phyloP scores from a whole-genome alignment of 176 grass and related monocot genomes.

The Musa troglodytarum region DNA sequence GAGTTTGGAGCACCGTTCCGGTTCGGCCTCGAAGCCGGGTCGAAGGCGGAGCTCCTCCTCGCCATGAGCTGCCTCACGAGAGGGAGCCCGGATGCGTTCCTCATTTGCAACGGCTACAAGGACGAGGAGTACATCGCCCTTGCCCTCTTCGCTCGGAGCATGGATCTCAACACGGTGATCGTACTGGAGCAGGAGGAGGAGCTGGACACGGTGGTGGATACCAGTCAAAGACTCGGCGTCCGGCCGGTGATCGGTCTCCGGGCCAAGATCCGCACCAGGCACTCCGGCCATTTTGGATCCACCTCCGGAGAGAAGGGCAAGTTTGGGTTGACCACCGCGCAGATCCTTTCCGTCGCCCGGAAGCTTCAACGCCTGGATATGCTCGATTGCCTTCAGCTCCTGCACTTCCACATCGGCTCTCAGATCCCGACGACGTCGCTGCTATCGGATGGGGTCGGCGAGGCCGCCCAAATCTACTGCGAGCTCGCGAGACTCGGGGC shows the following conservation, averaged over 20 bases:
- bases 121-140: constrained; percentile 74
- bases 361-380: constrained; percentile 59
- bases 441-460: constrained; percentile 68
- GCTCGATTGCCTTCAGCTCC: constrained; percentile 91
- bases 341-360: constrained; percentile 60
- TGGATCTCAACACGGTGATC: constrained; percentile 69
- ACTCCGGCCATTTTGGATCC: constrained; percentile 83
- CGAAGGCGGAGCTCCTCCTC: constrained; percentile 86
- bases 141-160: constrained; percentile 60
- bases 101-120: constrained; percentile 94
- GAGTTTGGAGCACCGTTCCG: constrained; percentile 68
- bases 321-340: constrained; percentile 67
- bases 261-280: constrained; percentile 92
- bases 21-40: constrained; percentile 83
- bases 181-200: constrained; percentile 97
- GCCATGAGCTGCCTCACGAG: constrained; percentile 65
- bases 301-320: constrained; percentile 94
- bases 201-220: constrained; percentile 77
- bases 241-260: constrained; percentile 75
- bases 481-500: constrained; percentile 82
- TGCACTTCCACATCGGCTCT: constrained; percentile 95
- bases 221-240: constrained; percentile 49
- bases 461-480: constrained; percentile 90
- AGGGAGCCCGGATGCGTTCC: constrained; percentile 61
- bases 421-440: constrained; percentile 83